These are phyloP conservation scores for Apiotrichum sp. DNA, from an alignment of 1,284 basidiomycete genomes.

Conservation along the genomic window DNA sequence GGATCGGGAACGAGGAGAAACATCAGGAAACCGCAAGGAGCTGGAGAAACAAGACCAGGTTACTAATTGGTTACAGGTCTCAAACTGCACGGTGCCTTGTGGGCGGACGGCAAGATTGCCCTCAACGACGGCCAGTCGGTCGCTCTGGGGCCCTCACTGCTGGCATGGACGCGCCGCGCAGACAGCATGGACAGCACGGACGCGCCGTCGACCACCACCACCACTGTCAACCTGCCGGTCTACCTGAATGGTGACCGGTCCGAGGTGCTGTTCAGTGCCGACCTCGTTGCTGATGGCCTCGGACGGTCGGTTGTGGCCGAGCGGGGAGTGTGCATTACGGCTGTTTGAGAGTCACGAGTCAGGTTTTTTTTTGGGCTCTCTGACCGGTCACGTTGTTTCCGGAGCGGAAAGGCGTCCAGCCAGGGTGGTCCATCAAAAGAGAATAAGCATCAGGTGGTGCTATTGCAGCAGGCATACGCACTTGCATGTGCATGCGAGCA, in stretches of 20 bases:
- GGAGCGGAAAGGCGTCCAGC: too few relatives aligned
- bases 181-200: constrained; percentile 28
- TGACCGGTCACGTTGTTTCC: too few relatives aligned
- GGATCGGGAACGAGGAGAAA: not conserved
- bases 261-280: constrained; percentile 73
- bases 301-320: constrained; percentile 28
- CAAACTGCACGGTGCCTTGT: constrained; percentile 75
- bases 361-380: not conserved
- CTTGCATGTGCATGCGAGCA: too few relatives aligned
- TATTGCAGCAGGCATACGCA: too few relatives aligned
- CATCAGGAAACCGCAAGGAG: too few relatives aligned
- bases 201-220: not conserved
- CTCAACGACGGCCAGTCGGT: constrained; percentile 77
- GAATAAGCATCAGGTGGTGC: too few relatives aligned
- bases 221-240: constrained; percentile 71
- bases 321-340: constrained; percentile 39
- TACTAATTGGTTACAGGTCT: constrained; percentile 56
- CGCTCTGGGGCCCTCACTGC: constrained; percentile 66
- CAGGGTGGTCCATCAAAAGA: too few relatives aligned
- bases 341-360: constrained; percentile 5
- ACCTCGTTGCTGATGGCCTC: constrained; percentile 26
- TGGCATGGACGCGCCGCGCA: constrained; percentile 72
- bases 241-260: constrained; percentile 86
- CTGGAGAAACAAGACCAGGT: not conserved
- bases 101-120: constrained; percentile 60